phyloP scores from a whole-genome alignment of 1,284 basidiomycete species.

The Flammula alnicola region DNA sequence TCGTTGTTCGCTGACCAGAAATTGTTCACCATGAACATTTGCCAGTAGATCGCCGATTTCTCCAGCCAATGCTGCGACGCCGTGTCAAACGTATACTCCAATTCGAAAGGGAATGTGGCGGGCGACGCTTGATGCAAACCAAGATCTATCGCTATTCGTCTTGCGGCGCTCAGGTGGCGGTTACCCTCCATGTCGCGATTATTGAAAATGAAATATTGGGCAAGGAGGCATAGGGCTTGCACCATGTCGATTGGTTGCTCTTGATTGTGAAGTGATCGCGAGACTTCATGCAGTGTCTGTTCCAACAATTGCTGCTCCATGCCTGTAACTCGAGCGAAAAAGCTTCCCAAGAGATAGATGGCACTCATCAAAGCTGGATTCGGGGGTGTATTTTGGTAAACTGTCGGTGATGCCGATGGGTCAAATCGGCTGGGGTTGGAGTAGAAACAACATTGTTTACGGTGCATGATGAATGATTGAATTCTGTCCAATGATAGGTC shows the following conservation, averaged over 20 bases:
- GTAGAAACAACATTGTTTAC: constrained; percentile 64
- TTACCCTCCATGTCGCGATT: constrained; percentile 62
- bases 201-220: constrained; percentile 63
- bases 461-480: constrained; percentile 58
- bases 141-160: constrained; percentile 56
- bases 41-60: constrained; percentile 60
- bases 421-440: constrained; percentile 51
- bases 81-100: constrained; percentile 20
- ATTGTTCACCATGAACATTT: constrained; percentile 62
- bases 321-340: constrained; percentile 51
- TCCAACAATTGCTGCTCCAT: constrained; percentile 54
- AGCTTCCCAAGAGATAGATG: constrained; percentile 61
- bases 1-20: constrained; percentile 61
- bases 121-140: constrained; percentile 56
- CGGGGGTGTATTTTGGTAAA: constrained; percentile 35
- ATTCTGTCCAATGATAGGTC: constrained; percentile 41
- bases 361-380: constrained; percentile 65
- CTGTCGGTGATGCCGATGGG: constrained; percentile 26
- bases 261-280: constrained; percentile 51
- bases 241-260: constrained; percentile 61
- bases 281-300: constrained; percentile 53
- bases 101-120: constrained; percentile 27
- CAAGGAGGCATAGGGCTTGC: constrained; percentile 62
- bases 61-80: constrained; percentile 35
- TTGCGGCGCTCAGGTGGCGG: constrained; percentile 61